Base-by-base conservation (phyloP, 2,329 filamentous ascomycete genomes). In the Neodidymelliopsis sp. region DNA sequence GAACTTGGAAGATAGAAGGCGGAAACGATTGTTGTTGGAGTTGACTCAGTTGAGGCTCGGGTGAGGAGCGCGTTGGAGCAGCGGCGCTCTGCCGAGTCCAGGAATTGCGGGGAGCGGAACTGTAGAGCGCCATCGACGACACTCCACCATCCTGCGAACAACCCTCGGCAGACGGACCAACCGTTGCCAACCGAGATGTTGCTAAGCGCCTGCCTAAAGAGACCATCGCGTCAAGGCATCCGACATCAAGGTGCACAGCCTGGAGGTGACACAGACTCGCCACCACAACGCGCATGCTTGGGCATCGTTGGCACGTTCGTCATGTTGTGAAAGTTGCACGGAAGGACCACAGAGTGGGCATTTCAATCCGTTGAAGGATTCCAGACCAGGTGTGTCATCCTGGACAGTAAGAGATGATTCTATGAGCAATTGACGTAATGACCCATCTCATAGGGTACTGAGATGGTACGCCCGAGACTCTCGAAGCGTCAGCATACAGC, bases 181-280 rank as follows among this genome's bases (percentile, higher is more conserved):
- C 38, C 46, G 46, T 49, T 49, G 39, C 46, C 47, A 50, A 22
- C 40, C 39, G 47, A 40, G 19, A 22, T 23, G 24, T 13, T 10
- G 9, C 27, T 45, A 25, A 22, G 35, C 36, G 36, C 47, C 47
- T 50, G 47, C 47, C 47, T 50, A 50, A 50, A 50, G n/a, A 8
- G 19, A 35, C 11, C 4, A 35, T 50, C 29, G 47, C 40, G 35
- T 41, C 12, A 15, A 45, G 13, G 33, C 4, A 33, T 10, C 22
- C 18, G 13, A 36, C 19, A 40, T 41, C 40, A 40, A 31, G 29
- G 35, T 41, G 20, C 25, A 41, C 47, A 22, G 40, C 24, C 36
- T 16, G 13, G 13, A 11, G 4, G 18, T n/a, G 12, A n/a, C 18
- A 22, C 39, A 34, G 30, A 30, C 16, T 49, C 10, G 33, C 35